Evolutionary conservation across 108 stramenopile genomes (phyloP).

Genomic region (Nitzschia sp.): DNA sequence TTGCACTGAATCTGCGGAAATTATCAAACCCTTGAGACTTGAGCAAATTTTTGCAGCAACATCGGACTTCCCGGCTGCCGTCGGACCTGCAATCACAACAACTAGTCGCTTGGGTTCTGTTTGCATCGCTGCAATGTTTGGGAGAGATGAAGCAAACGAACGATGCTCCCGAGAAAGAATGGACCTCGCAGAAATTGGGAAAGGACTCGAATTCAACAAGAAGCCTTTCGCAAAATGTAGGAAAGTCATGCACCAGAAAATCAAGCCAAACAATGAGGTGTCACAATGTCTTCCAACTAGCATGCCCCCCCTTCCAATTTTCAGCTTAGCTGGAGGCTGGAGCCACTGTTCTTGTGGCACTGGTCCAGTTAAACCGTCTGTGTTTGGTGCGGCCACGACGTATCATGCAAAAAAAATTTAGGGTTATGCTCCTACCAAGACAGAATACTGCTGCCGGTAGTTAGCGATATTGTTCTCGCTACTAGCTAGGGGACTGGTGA

Average conservation of each 20-base stretch:
- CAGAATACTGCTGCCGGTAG: no score
- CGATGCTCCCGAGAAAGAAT: neutral
- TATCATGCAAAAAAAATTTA: no score
- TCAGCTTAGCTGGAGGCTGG: no score
- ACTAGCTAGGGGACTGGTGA: no score
- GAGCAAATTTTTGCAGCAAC: constrained; percentile 80
- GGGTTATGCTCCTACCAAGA: no score
- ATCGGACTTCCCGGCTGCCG: constrained; percentile 90
- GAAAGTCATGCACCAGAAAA: neutral
- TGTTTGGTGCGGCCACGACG: no score
- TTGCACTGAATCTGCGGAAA: constrained; percentile 95
- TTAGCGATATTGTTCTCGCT: no score
- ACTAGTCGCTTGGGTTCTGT: constrained; percentile 32
- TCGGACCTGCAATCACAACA: constrained; percentile 87
- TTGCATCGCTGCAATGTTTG: neutral
- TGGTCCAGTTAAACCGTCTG: no score
- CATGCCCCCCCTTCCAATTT: no score
- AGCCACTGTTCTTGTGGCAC: no score
- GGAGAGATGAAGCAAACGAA: neutral
- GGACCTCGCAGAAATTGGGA: neutral
- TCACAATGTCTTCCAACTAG: no score
- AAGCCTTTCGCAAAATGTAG: neutral
- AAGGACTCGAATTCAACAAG: constrained; percentile 1
- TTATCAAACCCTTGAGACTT: constrained; percentile 45
- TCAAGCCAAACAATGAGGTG: no score